Evolutionary conservation across 1,139 yeast species (phyloP).

Genomic region (Magnusiomyces magnusii): DNA sequence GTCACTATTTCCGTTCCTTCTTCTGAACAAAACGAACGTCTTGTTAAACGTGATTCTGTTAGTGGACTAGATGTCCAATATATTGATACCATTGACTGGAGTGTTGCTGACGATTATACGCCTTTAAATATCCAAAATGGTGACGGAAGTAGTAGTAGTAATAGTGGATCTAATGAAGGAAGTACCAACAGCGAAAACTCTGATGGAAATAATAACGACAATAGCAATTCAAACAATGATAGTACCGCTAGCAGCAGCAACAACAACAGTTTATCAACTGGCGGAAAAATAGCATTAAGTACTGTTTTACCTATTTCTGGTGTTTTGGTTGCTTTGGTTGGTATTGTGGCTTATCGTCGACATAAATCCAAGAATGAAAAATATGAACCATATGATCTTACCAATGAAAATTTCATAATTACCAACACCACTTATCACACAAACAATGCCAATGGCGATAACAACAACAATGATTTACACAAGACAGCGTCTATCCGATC

Average conservation of each 20-base stretch:
- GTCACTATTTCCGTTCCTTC: conserved; percentile 26
- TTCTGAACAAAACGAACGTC: conserved; percentile 7
- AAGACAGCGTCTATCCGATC: conserved; percentile 19
- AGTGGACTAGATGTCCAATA: conserved; percentile 7
- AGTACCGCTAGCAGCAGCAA: neutral
- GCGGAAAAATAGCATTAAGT: conserved; percentile 32
- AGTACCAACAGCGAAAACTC: too few relatives aligned
- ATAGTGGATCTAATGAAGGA: too few relatives aligned
- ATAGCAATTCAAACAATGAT: neutral
- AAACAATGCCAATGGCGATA: neutral
- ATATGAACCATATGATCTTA: conserved; percentile 8
- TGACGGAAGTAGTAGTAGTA: too few relatives aligned
- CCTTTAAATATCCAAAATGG: conserved; percentile 2
- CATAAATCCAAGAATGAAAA: conserved; percentile 8
- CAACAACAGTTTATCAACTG: conserved; percentile 14
- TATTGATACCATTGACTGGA: conserved; percentile 13
- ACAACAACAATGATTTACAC: neutral
- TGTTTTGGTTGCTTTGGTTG: conserved; percentile 19
- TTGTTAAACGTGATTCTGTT: neutral
- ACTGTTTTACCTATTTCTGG: conserved; percentile 31
- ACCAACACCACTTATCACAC: neutral
- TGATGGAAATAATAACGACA: too few relatives aligned
- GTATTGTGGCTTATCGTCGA: conserved; percentile 19
- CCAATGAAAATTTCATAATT: neutral
- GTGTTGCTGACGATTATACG: conserved; percentile 1